A percentile compares a stretch with the other conserved stretches of the same genome.
Evolutionary conservation across 2,329 filamentous ascomycete species (phyloP).

Genomic region (Exophiala viscosa): DNA sequence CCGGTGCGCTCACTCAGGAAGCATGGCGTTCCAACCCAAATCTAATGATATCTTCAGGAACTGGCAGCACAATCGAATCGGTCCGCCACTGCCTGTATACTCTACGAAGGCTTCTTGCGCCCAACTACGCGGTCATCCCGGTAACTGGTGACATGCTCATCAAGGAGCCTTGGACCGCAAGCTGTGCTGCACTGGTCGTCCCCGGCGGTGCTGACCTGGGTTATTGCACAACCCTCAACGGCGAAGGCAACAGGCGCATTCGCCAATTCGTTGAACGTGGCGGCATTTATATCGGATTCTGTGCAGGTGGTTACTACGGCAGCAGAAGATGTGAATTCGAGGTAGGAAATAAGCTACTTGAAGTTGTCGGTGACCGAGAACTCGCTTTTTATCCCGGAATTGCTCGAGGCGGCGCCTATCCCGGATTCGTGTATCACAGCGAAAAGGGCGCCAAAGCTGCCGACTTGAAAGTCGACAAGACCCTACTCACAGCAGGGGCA

Average conservation of each 20-base stretch:
- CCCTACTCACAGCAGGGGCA: slow-evolving; percentile 51
- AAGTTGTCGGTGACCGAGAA: slow-evolving; percentile 81
- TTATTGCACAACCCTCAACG: slow-evolving; percentile 85
- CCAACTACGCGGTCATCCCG: slow-evolving; percentile 88
- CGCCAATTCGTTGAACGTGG: slow-evolving; percentile 79
- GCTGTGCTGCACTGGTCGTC: slow-evolving; percentile 84
- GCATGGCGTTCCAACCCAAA: slow-evolving; percentile 29
- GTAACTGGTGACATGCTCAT: slow-evolving; percentile 73
- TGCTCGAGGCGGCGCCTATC: slow-evolving; percentile 81
- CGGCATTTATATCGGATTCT: slow-evolving; percentile 84
- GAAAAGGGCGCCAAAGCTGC: slow-evolving; percentile 77
- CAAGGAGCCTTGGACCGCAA: slow-evolving; percentile 85
- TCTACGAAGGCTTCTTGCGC: slow-evolving; percentile 77
- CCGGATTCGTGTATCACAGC: slow-evolving; percentile 84
- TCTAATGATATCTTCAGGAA: slow-evolving; percentile 53
- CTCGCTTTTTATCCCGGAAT: slow-evolving; percentile 82
- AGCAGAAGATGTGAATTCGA: slow-evolving; percentile 83
- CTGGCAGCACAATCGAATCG: slow-evolving; percentile 81
- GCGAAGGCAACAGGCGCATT: slow-evolving; percentile 80
- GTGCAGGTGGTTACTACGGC: slow-evolving; percentile 92
- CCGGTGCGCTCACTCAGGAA: slow-evolving; percentile 55
- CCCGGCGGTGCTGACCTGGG: slow-evolving; percentile 92
- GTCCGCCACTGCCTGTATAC: slow-evolving; percentile 86
- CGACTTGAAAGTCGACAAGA: slow-evolving; percentile 61
- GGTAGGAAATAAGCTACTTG: slow-evolving; percentile 72